Percentiles rank a stretch among this genome's conserved stretches.
Conservation (phyloP, 2,329 filamentous ascomycete species). For the Podosphaera leucotricha region DNA sequence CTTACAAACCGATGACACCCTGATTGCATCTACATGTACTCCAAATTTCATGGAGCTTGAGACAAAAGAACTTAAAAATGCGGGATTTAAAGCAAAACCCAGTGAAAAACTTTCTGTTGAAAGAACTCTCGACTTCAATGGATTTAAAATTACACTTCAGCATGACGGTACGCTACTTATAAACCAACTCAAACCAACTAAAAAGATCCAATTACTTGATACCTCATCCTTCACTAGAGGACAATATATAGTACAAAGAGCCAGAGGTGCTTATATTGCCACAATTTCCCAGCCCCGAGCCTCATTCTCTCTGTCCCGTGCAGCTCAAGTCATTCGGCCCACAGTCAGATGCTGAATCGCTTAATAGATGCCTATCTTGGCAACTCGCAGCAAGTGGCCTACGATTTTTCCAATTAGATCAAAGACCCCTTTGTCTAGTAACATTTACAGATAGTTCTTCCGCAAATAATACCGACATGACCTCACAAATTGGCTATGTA, state of each 20-base stretch:
- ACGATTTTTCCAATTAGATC: background rate
- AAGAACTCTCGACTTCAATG: too few species aligned
- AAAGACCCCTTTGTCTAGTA: background rate
- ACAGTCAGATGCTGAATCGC: background rate
- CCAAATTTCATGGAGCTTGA: too few species aligned
- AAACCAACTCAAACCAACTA: background rate
- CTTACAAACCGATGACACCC: background rate
- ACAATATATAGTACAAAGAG: conserved; percentile 1
- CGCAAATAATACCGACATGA: conserved; percentile 1
- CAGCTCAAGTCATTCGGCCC: background rate
- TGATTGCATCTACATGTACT: background rate
- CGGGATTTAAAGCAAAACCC: too few species aligned
- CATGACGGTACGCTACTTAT: background rate
- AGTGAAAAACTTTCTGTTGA: too few species aligned
- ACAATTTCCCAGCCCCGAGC: conserved; percentile 1
- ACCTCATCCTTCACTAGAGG: background rate
- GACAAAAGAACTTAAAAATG: background rate
- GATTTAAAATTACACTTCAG: too few species aligned
- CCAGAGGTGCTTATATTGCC: conserved; percentile 1
- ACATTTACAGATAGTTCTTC: conserved; percentile 1
- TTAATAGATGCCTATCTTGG: conserved; percentile 1
- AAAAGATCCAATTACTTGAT: background rate
- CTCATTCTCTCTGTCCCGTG: conserved; percentile 2
- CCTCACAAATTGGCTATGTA: conserved; percentile 1
- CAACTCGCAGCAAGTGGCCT: background rate